Percentiles rank a stretch among this genome's conserved stretches.
Conservation (phyloP, 2,329 filamentous ascomycete genomes). For the Xylaria sp. region DNA sequence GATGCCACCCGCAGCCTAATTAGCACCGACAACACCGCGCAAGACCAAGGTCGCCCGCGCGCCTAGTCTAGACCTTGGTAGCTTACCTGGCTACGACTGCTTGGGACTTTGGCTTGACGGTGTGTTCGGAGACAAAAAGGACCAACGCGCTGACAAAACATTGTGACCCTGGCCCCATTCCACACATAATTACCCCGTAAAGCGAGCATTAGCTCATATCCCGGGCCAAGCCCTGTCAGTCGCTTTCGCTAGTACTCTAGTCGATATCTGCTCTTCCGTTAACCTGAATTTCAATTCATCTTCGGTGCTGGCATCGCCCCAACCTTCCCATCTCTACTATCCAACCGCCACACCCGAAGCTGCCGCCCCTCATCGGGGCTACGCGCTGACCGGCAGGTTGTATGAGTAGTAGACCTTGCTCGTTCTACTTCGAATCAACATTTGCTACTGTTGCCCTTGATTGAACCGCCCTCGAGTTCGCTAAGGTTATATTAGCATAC, state of each 20-base stretch:
- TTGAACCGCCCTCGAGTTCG: conserved; percentile 24
- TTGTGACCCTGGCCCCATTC: conserved; percentile 11
- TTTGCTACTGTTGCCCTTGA: conserved; percentile 11
- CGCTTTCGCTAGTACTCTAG: background rate
- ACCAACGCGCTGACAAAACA: conserved; percentile 34
- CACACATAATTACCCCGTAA: conserved; percentile 31
- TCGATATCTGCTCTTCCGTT: conserved; percentile 13
- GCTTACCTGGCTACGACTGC: conserved; percentile 31
- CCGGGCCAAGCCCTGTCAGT: conserved; percentile 5
- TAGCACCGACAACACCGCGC: conserved; percentile 13
- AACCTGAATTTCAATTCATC: conserved; percentile 18
- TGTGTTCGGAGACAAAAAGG: background rate
- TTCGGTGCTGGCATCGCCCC: conserved; percentile 26
- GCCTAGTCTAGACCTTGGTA: conserved; percentile 15
- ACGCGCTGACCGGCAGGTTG: conserved; percentile 23
- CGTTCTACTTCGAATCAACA: conserved; percentile 23
- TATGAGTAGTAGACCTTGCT: conserved; percentile 32
- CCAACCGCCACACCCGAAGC: conserved; percentile 24
- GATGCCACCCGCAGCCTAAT: conserved; percentile 12
- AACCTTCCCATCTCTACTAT: conserved; percentile 24
- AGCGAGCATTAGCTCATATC: conserved; percentile 29
- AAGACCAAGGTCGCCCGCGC: background rate
- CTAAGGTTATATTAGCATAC: conserved; percentile 28
- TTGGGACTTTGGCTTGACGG: conserved; percentile 35
- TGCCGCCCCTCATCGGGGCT: conserved; percentile 18